Conservation (phyloP, 495 filamentous ascomycete species). For the Xylaria cubensis region DNA sequence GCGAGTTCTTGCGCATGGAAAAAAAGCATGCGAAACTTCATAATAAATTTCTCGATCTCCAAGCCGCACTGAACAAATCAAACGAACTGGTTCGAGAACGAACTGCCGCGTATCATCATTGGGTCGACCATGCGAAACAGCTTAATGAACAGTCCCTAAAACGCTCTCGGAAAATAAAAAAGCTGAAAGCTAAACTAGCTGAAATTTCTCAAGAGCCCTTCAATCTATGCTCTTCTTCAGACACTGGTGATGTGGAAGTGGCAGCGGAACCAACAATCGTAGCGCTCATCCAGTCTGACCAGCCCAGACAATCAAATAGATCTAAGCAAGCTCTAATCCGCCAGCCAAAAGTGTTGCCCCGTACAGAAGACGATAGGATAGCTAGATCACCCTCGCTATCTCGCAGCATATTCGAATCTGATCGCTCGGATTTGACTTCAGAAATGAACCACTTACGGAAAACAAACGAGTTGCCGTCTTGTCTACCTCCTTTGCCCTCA, state of each 20-base stretch:
- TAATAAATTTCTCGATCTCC: slow-evolving; percentile 34
- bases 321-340: background rate
- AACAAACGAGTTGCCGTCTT: slow-evolving; percentile 20
- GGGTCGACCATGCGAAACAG: slow-evolving; percentile 36
- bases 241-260: slow-evolving; percentile 12
- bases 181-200: slow-evolving; percentile 34
- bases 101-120: slow-evolving; percentile 31
- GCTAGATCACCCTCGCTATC: background rate
- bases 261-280: background rate
- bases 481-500: slow-evolving; percentile 41
- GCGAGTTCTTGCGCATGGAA: slow-evolving; percentile 39
- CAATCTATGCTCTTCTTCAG: slow-evolving; percentile 30
- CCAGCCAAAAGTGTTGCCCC: background rate
- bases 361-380: background rate
- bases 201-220: slow-evolving; percentile 23
- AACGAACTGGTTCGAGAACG: slow-evolving; percentile 36
- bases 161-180: slow-evolving; percentile 39
- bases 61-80: slow-evolving; percentile 46
- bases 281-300: background rate
- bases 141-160: slow-evolving; percentile 32
- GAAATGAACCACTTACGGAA: background rate
- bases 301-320: background rate
- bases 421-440: background rate
- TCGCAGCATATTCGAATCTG: background rate
- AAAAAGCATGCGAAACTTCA: slow-evolving; percentile 36